Conservation (phyloP, 2,329 filamentous ascomycete genomes). For the Botryosphaeria dothidea region DNA sequence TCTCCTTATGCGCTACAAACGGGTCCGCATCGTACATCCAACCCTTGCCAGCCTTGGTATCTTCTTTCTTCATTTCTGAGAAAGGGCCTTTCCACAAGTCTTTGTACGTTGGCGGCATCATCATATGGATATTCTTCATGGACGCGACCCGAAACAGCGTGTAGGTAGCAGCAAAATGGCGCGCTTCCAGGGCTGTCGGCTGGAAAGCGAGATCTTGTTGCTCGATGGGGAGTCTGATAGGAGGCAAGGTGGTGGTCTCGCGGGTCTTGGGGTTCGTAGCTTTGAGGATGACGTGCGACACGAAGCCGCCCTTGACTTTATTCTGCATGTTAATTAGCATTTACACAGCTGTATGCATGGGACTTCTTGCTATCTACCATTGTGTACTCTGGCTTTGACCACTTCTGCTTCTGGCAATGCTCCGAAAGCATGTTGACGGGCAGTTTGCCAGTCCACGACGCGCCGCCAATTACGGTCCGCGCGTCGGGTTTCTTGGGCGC, state of each 20-base stretch:
- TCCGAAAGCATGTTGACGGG: constrained; percentile 92
- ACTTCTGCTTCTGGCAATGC: constrained; percentile 93
- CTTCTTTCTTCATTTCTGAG: constrained; percentile 75
- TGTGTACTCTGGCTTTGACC: constrained; percentile 91
- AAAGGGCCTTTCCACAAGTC: constrained; percentile 90
- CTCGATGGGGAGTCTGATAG: constrained; percentile 76
- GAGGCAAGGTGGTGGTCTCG: constrained; percentile 71
- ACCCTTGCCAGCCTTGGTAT: constrained; percentile 71
- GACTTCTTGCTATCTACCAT: constrained; percentile 55
- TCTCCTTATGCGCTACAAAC: constrained; percentile 76
- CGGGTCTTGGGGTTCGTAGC: constrained; percentile 77
- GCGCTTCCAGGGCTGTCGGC: constrained; percentile 82
- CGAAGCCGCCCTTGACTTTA: constrained; percentile 72
- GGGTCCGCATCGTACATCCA: constrained; percentile 98
- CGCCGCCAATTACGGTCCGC: constrained; percentile 83
- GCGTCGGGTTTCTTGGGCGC: constrained; percentile 62
- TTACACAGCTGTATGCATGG: neutral
- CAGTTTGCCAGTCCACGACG: constrained; percentile 96
- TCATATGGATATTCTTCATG: constrained; percentile 94
- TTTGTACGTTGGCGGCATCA: constrained; percentile 86
- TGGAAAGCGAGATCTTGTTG: constrained; percentile 76
- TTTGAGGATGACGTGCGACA: constrained; percentile 78
- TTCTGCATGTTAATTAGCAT: constrained; percentile 41
- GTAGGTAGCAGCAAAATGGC: constrained; percentile 91
- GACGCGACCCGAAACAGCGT: constrained; percentile 88